Base-by-base conservation (phyloP, 78 protist genomes). In the Goniomonas avonlea region DNA sequence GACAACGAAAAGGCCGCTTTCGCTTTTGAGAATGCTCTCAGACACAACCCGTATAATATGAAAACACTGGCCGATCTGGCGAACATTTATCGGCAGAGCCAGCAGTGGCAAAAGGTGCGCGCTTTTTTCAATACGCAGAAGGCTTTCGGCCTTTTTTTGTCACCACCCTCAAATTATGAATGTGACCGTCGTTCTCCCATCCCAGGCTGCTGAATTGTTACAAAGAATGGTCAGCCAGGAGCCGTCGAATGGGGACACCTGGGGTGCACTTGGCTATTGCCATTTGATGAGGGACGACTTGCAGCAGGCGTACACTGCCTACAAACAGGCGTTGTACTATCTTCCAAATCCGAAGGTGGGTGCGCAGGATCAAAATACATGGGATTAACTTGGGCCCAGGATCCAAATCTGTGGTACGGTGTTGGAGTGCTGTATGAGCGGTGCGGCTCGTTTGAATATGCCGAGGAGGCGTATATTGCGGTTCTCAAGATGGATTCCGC, bases 391-490 rank as follows among this genome's bases (percentile, higher is more conserved):
- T 25, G n/a, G n/a, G n/a, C n/a, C 74, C 47, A 79, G 74, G 91
- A 88, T 70, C 90, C 91, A 32, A 83, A 86, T 29, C 85, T 91
- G 53, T 91, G 94, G 94, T 91, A 89, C 55, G 94, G 94, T 0
- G 89, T 91, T 63, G 94, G 94, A 47, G 74, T 91, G 32, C 53
- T 91, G 8, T 91, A 91, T 38, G 94, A 91, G 29, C 59, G 94
- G 21, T 91, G 82, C 66, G 90, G 92, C 40, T 88, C 92, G 15
- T 81, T 68, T 38, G 94, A 91, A 35, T 87, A 91, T 20, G 94
- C 94, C 21, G 94, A 91, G 63, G 94, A 91, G 59, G 94, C 92
- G 18, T 90, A 89, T 74, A 85, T 74, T 0, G 70, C 87, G 21
- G 94, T 91, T 20, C 77, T 91, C n/a, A 83, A 85, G 56, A 89